Percentiles rank a stretch among this genome's conserved stretches.
These are phyloP conservation scores for Corylus avellana DNA, from an alignment of 306 rosid species.

Conservation along the genomic window DNA sequence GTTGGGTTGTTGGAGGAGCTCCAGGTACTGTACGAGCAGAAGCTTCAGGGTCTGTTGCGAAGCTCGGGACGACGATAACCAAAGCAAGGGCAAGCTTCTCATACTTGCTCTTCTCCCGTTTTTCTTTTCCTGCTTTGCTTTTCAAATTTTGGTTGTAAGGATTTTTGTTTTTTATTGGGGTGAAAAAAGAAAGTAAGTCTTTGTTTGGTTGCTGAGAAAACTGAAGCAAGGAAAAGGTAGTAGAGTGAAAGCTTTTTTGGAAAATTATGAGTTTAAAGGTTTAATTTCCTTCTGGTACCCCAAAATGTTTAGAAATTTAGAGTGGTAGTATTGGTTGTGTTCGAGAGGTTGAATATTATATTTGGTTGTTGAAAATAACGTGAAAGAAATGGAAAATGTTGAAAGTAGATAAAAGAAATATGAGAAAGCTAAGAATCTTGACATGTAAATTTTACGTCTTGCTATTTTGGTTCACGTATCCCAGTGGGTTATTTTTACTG, in stretches of 20 bases:
- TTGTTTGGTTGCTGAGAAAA: slow-evolving; percentile 7
- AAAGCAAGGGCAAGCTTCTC: slow-evolving; percentile 65
- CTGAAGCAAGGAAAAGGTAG: background rate
- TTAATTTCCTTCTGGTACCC: background rate
- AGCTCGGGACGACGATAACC: slow-evolving; percentile 60
- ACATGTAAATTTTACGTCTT: background rate
- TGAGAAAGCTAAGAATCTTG: background rate
- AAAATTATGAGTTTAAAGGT: background rate
- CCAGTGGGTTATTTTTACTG: background rate
- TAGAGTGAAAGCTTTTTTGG: background rate
- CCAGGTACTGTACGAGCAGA: slow-evolving; percentile 30
- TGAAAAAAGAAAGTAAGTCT: background rate
- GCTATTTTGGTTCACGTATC: background rate
- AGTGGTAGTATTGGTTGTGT: background rate
- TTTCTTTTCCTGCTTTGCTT: background rate
- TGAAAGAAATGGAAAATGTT: background rate
- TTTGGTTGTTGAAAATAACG: background rate
- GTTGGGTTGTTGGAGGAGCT: slow-evolving; percentile 31
- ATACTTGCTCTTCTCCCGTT: background rate
- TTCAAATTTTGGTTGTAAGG: background rate
- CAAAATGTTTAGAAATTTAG: background rate
- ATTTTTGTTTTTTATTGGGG: background rate
- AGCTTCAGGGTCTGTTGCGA: slow-evolving; percentile 49
- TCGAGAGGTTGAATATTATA: background rate
- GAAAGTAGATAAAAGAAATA: background rate